Evolutionary conservation across 1,284 basidiomycete genomes (phyloP), one percentile per base, ranked within the genome.

Genomic region (Moniliella sp.): DNA sequence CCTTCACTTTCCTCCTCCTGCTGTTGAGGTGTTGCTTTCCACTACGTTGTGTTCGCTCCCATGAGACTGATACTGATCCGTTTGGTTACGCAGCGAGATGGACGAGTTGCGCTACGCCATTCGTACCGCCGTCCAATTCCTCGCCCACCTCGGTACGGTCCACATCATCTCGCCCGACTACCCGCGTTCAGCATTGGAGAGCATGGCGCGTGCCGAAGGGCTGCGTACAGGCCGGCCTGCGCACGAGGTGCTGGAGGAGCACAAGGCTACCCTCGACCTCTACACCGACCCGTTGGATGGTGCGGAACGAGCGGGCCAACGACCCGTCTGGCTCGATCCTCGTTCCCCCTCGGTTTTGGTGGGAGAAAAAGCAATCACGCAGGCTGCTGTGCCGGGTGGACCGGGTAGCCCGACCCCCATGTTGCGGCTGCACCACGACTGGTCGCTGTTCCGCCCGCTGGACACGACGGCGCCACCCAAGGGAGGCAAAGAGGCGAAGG

Each of bases 381-480:
- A 7, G 21, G 21, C n/a, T n/a, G n/a, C n/a, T 23, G 21, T 7
- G 21, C 7, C 21, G 21, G n/a, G 21, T 7, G 7, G 21, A 23
- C 8, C 7, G n/a, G n/a, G 21, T 7, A 7, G 21, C n/a, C 8
- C 21, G n/a, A 23, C 34, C n/a, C n/a, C n/a, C n/a, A n/a, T n/a
- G n/a, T n/a, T 46, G 4, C 43, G 40, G 9, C 28, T 48, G 16
- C 48, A 50, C 23, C 46, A 50, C 37, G 43, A 50, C 35, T 48
- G 48, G 48, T 39, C 41, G 18, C 15, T 37, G 5, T 46, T 40
- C 35, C n/a, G n/a, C n/a, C n/a, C n/a, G n/a, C n/a, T n/a, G n/a
- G n/a, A n/a, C n/a, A n/a, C n/a, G n/a, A n/a, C 7, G 7, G 21
- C n/a, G 7, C 8, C 21, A n/a, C 8, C 8, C 7, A 23, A 7